Evolutionary conservation across 805 yeast genomes (phyloP), one percentile per base, ranked within the genome.

Genomic region (Clavispora asparagi): DNA sequence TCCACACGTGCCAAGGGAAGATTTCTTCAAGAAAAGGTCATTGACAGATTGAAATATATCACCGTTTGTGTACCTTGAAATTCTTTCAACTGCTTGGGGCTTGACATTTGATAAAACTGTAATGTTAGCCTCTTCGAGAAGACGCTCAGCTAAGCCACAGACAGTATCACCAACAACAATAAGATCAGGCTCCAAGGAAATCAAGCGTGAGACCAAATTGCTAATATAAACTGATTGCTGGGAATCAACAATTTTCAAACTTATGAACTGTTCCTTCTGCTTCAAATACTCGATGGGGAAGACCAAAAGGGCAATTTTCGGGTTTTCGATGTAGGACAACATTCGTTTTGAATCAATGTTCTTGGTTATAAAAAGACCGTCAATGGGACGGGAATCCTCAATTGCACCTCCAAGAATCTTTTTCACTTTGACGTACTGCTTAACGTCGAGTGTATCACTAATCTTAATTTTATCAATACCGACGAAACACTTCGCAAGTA

Each of bases 391-490:
- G 0, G 92, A 80, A 38, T 85, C 82, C 6, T 70, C 67, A 1
- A 83, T 77, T 1, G 61, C 48, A 0, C 95, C 94, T 1, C 99
- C 98, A 0, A 83, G 74, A 8, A 92, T 79, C 48, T 89, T 76
- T 60, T 94, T 95, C 39, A 94, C 74, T 59, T 95, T 94, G 38
- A 94, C 80, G 63, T 87, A 92, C 54, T 85, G 91, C n/a, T 92
- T 76, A 41, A 91, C 82, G 61, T 94, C 97, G 49, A 90, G 74
- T 3, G 84, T 83, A 50, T 85, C 92, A 5, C 88, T 85, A 27
- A 79, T 74, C 42, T 81, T 83, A 4, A 91, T 72, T 14, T 68
- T 66, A 35, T 83, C 81, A 2, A 87, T 77, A 32, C 75, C 71
- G 26, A 74, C 67, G 12, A 90, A 61, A 7, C 82, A 72, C 7